Percentiles rank a stretch among this genome's conserved stretches.
Evolutionary conservation across 331 rosid species (phyloP).

Genomic region (Malus hybrid): DNA sequence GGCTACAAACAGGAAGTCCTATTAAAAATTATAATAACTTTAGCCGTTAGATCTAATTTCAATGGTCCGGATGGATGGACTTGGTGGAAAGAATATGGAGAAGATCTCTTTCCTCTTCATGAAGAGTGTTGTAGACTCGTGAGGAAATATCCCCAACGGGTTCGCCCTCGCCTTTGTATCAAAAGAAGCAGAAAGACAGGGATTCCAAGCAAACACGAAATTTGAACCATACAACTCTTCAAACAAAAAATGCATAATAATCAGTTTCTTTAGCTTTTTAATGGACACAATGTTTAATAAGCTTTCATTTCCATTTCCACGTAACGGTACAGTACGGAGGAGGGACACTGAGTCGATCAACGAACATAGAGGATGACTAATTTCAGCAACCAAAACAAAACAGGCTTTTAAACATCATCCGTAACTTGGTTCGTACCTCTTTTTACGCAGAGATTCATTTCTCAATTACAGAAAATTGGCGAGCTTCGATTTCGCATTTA

Average conservation of each 20-base stretch:
- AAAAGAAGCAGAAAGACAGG: no score
- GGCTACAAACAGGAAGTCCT: no score
- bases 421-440: background rate
- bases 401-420: background rate
- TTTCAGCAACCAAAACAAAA: background rate
- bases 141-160: no score
- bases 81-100: no score
- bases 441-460: background rate
- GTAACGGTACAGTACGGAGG: no score
- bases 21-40: no score
- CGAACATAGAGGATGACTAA: background rate
- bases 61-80: no score
- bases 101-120: no score
- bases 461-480: background rate
- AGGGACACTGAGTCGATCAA: no score
- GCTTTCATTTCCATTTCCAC: background rate
- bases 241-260: background rate
- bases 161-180: no score
- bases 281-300: background rate
- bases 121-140: no score
- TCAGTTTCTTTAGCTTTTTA: background rate
- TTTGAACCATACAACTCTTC: background rate
- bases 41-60: no score
- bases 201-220: background rate
- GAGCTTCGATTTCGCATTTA: slow-evolving; percentile 1